These are phyloP conservation scores for Fraxinus pennsylvanica DNA, from an alignment of 257 asterid genomes.

Conservation along the genomic window DNA sequence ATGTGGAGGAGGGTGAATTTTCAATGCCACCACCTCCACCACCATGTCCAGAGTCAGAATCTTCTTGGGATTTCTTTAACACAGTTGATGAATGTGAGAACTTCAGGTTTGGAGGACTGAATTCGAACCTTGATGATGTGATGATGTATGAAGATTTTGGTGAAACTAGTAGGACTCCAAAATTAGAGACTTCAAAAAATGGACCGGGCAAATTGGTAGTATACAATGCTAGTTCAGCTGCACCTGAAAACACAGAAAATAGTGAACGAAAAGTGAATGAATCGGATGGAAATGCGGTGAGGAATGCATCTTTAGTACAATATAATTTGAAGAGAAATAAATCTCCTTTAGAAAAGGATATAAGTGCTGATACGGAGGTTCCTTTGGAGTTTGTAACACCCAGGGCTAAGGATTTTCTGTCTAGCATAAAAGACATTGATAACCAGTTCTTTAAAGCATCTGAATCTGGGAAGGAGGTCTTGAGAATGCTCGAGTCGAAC, in stretches of 20 bases:
- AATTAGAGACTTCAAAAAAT: constrained; percentile 34
- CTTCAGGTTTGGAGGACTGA: constrained; percentile 25
- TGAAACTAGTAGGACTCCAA: constrained; percentile 38
- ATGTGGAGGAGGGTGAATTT: constrained; percentile 67
- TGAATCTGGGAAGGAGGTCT: constrained; percentile 90
- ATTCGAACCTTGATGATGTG: constrained; percentile 33
- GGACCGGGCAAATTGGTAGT: constrained; percentile 31
- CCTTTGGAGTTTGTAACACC: constrained; percentile 91
- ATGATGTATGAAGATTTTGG: constrained; percentile 35
- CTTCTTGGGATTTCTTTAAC: constrained; percentile 89
- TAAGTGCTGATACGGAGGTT: constrained; percentile 69
- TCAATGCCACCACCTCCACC: constrained; percentile 75
- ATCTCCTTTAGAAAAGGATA: constrained; percentile 49
- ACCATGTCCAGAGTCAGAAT: constrained; percentile 41
- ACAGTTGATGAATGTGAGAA: constrained; percentile 46
- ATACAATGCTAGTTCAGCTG: constrained; percentile 28
- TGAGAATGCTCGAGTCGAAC: constrained; percentile 96
- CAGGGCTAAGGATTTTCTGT: constrained; percentile 88
- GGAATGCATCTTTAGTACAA: constrained; percentile 38
- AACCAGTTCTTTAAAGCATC: constrained; percentile 94
- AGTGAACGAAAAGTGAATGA: constrained; percentile 35
- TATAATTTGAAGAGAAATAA: constrained; percentile 43
- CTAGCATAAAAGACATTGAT: constrained; percentile 90
- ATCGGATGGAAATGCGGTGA: constrained; percentile 27
- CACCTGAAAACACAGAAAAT: constrained; percentile 27